Conservation (phyloP, 306 rosid genomes). For the Quercus bicolor region DNA sequence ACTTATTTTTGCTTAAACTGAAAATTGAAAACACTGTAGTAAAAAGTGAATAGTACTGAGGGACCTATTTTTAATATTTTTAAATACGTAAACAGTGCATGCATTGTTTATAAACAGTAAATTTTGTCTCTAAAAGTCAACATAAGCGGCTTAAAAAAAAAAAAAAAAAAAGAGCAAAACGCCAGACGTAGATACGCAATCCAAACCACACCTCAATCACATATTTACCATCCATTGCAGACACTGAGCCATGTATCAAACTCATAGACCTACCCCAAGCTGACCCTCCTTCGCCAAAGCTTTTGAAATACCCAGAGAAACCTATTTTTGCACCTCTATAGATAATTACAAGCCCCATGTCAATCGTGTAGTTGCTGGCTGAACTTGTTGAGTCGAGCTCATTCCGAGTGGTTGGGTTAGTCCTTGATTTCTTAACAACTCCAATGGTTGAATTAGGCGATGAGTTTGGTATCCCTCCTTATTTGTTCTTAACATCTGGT, state of each 20-base stretch:
- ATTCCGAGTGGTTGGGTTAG: too few species aligned
- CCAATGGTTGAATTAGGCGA: slow-evolving; percentile 45
- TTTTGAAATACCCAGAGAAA: background rate
- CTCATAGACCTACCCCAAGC: slow-evolving; percentile 37
- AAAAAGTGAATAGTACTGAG: too few species aligned
- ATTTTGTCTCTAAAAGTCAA: too few species aligned
- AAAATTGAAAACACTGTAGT: too few species aligned
- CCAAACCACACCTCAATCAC: slow-evolving; percentile 13
- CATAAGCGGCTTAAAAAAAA: too few species aligned
- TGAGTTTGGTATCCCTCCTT: slow-evolving; percentile 42
- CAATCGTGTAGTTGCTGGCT: slow-evolving; percentile 14
- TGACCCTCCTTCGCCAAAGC: slow-evolving; percentile 38
- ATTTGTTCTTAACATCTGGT: slow-evolving; percentile 46
- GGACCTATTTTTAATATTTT: too few species aligned
- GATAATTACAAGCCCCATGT: slow-evolving; percentile 31
- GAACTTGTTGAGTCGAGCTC: background rate
- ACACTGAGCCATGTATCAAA: slow-evolving; percentile 15
- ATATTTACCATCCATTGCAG: background rate
- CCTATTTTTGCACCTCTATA: slow-evolving; percentile 24
- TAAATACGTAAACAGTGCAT: too few species aligned
- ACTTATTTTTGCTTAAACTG: too few species aligned
- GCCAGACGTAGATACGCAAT: too few species aligned
- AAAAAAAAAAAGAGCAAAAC: too few species aligned
- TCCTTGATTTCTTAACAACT: slow-evolving; percentile 45
- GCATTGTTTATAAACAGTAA: too few species aligned